These are phyloP conservation scores for Aspergillus niger DNA, from an alignment of 2,329 filamentous ascomycete genomes.

Conservation along the genomic window DNA sequence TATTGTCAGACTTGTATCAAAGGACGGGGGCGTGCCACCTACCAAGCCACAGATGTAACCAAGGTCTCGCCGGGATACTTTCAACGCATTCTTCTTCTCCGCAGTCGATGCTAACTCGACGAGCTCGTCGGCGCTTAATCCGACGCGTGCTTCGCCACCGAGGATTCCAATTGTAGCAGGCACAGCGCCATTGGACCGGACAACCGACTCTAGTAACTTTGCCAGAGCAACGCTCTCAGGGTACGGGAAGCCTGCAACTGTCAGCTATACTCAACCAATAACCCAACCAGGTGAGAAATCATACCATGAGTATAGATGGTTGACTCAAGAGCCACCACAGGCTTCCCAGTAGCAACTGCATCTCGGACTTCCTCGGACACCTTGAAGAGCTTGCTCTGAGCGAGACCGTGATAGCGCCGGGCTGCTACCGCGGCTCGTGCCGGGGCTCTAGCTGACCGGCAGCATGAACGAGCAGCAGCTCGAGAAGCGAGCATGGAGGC, in stretches of 20 bases:
- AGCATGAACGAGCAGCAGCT: conserved; percentile 24
- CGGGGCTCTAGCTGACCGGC: conserved; percentile 18
- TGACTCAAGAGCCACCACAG: conserved; percentile 89
- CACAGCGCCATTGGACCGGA: conserved; percentile 77
- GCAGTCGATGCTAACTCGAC: conserved; percentile 67
- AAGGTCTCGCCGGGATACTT: conserved; percentile 85
- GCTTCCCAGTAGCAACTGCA: conserved; percentile 71
- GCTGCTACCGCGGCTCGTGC: conserved; percentile 5
- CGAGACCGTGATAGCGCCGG: conserved; percentile 33
- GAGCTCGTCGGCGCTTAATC: conserved; percentile 72
- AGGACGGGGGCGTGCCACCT: conserved; percentile 30
- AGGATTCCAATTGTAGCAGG: conserved; percentile 91
- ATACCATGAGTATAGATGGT: conserved; percentile 95
- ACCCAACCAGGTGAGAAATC: not conserved
- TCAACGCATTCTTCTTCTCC: conserved; percentile 68
- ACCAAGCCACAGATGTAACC: conserved; percentile 78
- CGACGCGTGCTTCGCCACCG: conserved; percentile 79
- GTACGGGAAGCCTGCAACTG: conserved; percentile 63
- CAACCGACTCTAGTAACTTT: conserved; percentile 75
- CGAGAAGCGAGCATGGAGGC: conserved; percentile 23
- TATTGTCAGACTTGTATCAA: conserved; percentile 2
- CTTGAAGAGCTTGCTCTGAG: conserved; percentile 58
- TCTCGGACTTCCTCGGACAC: conserved; percentile 81
- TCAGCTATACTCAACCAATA: conserved; percentile 3
- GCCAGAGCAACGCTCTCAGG: conserved; percentile 75